Evolutionary conservation across 2,329 filamentous ascomycete genomes (phyloP).

Genomic region (Sporothrix mexicana): DNA sequence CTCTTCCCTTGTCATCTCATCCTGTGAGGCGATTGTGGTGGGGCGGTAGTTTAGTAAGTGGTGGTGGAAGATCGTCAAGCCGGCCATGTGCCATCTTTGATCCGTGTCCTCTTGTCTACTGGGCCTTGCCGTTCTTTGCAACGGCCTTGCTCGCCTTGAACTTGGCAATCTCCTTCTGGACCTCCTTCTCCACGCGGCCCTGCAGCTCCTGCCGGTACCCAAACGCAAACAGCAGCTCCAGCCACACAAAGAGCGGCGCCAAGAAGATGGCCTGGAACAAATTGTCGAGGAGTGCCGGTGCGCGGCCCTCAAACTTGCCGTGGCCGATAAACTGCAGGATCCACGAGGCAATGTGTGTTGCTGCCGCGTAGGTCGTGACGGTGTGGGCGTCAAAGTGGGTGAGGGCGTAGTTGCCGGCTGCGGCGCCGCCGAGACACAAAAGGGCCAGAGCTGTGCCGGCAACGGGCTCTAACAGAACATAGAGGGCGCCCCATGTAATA

Average conservation of each 20-base stretch:
- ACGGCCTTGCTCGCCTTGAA: constrained; percentile 64
- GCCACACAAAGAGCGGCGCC: constrained; percentile 96
- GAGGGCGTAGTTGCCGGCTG: constrained; percentile 76
- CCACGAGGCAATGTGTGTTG: constrained; percentile 73
- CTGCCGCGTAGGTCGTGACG: constrained; percentile 64
- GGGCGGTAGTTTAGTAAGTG: not conserved
- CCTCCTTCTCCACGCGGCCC: constrained; percentile 75
- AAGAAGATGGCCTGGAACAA: constrained; percentile 89
- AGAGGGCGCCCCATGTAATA: constrained; percentile 75
- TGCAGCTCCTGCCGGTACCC: constrained; percentile 91
- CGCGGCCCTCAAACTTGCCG: constrained; percentile 83
- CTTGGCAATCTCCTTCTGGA: constrained; percentile 77
- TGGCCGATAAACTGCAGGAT: constrained; percentile 90
- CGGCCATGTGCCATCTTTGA: not conserved
- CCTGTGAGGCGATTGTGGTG: not conserved
- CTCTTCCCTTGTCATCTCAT: not conserved
- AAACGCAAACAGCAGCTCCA: constrained; percentile 87
- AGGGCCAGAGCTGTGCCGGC: constrained; percentile 79
- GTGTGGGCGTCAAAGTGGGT: constrained; percentile 59
- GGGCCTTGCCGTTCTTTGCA: constrained; percentile 57
- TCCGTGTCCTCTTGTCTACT: constrained; percentile 44
- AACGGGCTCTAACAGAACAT: constrained; percentile 91
- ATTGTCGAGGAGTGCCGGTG: constrained; percentile 89
- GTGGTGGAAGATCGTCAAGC: no score
- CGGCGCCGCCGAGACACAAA: constrained; percentile 76